These are phyloP conservation scores for Limonium bicolor DNA, from an alignment of 148 eudicot species.

Conservation along the genomic window DNA sequence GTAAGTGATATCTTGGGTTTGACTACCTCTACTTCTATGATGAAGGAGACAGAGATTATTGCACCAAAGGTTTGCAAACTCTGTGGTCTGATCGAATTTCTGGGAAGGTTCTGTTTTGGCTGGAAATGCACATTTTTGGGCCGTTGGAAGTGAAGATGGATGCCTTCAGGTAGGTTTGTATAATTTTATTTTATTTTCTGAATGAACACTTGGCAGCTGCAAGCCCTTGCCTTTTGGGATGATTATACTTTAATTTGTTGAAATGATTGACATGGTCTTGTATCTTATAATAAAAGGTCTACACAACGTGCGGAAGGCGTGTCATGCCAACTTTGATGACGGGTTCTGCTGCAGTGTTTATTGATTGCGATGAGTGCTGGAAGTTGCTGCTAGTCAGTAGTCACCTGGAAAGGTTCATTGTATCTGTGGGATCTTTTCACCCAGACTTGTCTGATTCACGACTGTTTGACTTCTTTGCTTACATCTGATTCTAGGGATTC, in stretches of 20 bases:
- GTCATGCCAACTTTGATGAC: conserved; percentile 83
- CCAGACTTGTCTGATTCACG: conserved; percentile 67
- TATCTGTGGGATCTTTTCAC: conserved; percentile 77
- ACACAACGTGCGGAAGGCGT: conserved; percentile 84
- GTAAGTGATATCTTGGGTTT: conserved; percentile 50
- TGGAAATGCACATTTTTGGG: conserved; percentile 86
- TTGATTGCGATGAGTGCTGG: conserved; percentile 89
- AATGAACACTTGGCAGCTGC: too few relatives aligned
- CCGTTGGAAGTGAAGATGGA: too few relatives aligned
- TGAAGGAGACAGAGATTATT: conserved; percentile 82
- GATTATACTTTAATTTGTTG: too few relatives aligned
- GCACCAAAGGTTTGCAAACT: conserved; percentile 55
- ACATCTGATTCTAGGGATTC: conserved; percentile 42
- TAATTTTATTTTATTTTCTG: not conserved
- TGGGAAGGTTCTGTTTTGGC: conserved; percentile 85
- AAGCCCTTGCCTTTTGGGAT: too few relatives aligned
- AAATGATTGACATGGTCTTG: too few relatives aligned
- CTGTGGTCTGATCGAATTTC: conserved; percentile 89
- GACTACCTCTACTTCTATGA: conserved; percentile 40
- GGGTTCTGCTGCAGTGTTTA: conserved; percentile 73
- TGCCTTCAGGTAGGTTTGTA: too few relatives aligned
- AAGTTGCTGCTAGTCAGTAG: conserved; percentile 72
- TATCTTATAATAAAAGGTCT: too few relatives aligned
- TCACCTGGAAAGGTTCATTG: conserved; percentile 63
- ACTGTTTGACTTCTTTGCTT: conserved; percentile 55